A percentile compares a stretch with the other conserved stretches of the same genome.
Evolutionary conservation across 495 filamentous ascomycete genomes (phyloP).

Genomic region (Evansstolkia leycettana): DNA sequence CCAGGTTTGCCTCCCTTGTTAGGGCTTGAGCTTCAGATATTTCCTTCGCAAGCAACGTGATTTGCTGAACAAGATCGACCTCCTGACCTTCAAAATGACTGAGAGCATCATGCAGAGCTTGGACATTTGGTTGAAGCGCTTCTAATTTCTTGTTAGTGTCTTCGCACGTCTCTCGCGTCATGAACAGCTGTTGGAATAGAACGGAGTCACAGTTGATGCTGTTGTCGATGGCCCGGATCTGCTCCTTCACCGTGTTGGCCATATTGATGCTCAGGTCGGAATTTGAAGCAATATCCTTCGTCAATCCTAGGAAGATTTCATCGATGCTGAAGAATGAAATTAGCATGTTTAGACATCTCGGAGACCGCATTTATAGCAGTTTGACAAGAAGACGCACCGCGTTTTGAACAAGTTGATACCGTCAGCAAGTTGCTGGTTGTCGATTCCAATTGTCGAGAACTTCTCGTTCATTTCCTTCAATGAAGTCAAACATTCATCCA

Average conservation of each 20-base stretch:
- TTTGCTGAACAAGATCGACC: conserved; percentile 7
- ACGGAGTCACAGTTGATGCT: conserved; percentile 12
- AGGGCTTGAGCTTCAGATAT: conserved; percentile 12
- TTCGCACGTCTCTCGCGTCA: conserved; percentile 4
- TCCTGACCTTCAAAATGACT: conserved; percentile 7
- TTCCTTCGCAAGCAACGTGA: conserved; percentile 10
- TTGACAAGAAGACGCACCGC: conserved; percentile 12
- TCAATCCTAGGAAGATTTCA: conserved; percentile 7
- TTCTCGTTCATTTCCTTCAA: conserved; percentile 10
- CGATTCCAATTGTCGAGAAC: conserved; percentile 6
- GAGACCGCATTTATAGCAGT: no score
- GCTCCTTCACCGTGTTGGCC: conserved; percentile 8
- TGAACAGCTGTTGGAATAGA: conserved; percentile 14
- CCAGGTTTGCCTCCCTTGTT: conserved; percentile 4
- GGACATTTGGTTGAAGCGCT: conserved; percentile 8
- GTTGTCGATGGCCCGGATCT: conserved; percentile 8
- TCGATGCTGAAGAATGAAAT: conserved; percentile 8
- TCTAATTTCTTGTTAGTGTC: conserved; percentile 11
- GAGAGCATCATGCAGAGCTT: conserved; percentile 9
- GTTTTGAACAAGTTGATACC: conserved; percentile 7
- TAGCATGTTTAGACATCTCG: no score
- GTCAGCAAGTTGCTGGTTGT: conserved; percentile 10
- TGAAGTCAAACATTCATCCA: conserved; percentile 10
- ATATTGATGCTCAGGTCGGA: conserved; percentile 7
- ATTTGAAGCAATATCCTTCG: conserved; percentile 4